Evolutionary conservation across 345 rosid genomes (phyloP).

Genomic region (Firmiana major): DNA sequence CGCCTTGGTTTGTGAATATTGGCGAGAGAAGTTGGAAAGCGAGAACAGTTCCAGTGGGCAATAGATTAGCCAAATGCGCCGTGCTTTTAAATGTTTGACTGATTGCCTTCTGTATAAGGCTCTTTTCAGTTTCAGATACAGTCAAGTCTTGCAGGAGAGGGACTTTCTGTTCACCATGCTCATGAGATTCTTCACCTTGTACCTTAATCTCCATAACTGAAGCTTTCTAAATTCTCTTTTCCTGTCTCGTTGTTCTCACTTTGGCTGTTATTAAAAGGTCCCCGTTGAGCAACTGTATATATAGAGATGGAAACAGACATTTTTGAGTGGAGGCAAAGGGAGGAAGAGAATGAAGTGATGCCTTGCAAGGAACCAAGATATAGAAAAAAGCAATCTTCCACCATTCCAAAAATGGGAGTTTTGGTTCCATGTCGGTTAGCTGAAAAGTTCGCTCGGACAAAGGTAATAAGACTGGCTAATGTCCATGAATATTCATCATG

Average conservation of each 20-base stretch:
- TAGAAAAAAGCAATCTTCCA: not conserved
- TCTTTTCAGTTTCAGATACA: slow-evolving; percentile 38
- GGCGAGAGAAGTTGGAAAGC: slow-evolving; percentile 88
- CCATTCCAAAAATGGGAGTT: not conserved
- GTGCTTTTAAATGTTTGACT: slow-evolving; percentile 85
- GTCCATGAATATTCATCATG: not conserved
- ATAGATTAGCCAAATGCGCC: slow-evolving; percentile 79
- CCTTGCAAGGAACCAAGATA: slow-evolving; percentile 59
- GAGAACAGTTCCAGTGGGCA: slow-evolving; percentile 92
- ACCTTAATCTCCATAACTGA: slow-evolving; percentile 26
- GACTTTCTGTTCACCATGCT: slow-evolving; percentile 24
- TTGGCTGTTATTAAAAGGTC: not conserved
- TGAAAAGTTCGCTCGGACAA: not conserved
- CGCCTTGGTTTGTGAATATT: slow-evolving; percentile 69
- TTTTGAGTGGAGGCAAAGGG: slow-evolving; percentile 37
- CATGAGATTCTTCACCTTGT: slow-evolving; percentile 22
- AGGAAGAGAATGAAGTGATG: slow-evolving; percentile 25
- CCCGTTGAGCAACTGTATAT: not conserved
- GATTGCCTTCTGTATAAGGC: slow-evolving; percentile 64
- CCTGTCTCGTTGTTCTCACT: not conserved
- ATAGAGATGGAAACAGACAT: slow-evolving; percentile 7
- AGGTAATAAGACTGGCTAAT: not conserved
- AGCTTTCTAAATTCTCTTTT: not conserved
- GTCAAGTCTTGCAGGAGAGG: slow-evolving; percentile 44
- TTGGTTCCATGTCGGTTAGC: not conserved